Evolutionary conservation across 352 stramenopile species (phyloP).

Genomic region (Phytopythium kandeliae): DNA sequence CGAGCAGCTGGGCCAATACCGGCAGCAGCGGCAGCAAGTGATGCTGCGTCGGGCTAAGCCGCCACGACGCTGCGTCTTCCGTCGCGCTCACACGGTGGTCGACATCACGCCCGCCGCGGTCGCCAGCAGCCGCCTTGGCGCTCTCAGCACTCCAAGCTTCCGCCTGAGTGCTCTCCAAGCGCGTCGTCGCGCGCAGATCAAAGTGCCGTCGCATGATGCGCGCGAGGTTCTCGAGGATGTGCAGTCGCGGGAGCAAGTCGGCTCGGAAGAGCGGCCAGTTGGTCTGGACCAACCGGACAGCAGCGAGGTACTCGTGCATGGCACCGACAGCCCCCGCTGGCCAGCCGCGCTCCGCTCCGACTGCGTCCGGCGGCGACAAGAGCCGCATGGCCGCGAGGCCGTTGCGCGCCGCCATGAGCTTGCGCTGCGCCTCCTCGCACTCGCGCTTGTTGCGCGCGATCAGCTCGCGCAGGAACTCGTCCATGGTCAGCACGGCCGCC

Average conservation of each 20-base stretch:
- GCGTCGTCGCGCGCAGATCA: neutral
- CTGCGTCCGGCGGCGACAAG: slow-evolving; percentile 24
- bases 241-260: slow-evolving; percentile 60
- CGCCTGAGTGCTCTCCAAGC: too few species aligned
- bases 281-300: slow-evolving; percentile 30
- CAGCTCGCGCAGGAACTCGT: slow-evolving; percentile 69
- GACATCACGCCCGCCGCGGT: neutral
- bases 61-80: neutral
- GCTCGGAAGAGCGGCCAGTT: slow-evolving; percentile 64
- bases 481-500: slow-evolving; percentile 65
- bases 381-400: slow-evolving; percentile 46
- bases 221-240: slow-evolving; percentile 62
- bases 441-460: slow-evolving; percentile 59
- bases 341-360: neutral
- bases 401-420: slow-evolving; percentile 72
- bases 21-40: slow-evolving; percentile 38
- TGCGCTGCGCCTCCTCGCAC: slow-evolving; percentile 78
- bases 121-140: neutral
- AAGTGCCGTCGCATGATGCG: slow-evolving; percentile 17
- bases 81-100: neutral
- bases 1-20: neutral
- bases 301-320: slow-evolving; percentile 48
- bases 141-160: neutral
- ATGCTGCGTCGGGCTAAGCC: slow-evolving; percentile 28
- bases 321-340: slow-evolving; percentile 10